A percentile compares a stretch with the other conserved stretches of the same genome.
Evolutionary conservation across 305 asterid genomes (phyloP).

Genomic region (Salvia sclarea): DNA sequence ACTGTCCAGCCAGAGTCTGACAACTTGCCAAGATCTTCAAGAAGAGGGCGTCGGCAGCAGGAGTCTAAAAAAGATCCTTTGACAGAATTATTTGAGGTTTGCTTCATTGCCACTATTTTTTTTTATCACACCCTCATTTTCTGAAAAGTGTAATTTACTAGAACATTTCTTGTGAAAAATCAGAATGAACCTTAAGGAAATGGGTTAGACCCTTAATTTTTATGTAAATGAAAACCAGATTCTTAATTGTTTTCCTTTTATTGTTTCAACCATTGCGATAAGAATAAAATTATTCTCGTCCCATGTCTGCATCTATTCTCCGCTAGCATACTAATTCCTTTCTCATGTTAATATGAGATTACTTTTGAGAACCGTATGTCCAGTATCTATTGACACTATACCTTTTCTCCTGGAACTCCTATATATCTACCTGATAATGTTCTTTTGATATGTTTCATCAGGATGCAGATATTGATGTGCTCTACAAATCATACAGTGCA

Average conservation of each 20-base stretch:
- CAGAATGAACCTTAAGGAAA: neutral
- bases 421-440: too few relatives aligned
- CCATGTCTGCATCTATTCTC: neutral
- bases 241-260: too few relatives aligned
- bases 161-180: neutral
- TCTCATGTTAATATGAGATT: slow-evolving; percentile 16
- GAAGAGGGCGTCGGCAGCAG: slow-evolving; percentile 70
- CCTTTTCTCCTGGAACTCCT: slow-evolving; percentile 7
- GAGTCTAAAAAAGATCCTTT: slow-evolving; percentile 73
- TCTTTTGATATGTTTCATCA: slow-evolving; percentile 37
- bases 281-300: neutral
- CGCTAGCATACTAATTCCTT: neutral
- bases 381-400: slow-evolving; percentile 2
- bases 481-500: slow-evolving; percentile 70
- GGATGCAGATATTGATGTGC: slow-evolving; percentile 75
- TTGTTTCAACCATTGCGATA: neutral
- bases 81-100: slow-evolving; percentile 79
- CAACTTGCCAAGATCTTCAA: slow-evolving; percentile 54
- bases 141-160: neutral
- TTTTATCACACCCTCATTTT: neutral
- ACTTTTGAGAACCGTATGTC: neutral
- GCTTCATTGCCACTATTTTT: slow-evolving; percentile 16
- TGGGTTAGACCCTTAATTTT: neutral
- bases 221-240: too few relatives aligned
- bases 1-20: slow-evolving; percentile 54